Base-by-base conservation (phyloP, 106 monocot genomes). In the Allium cepa region DNA sequence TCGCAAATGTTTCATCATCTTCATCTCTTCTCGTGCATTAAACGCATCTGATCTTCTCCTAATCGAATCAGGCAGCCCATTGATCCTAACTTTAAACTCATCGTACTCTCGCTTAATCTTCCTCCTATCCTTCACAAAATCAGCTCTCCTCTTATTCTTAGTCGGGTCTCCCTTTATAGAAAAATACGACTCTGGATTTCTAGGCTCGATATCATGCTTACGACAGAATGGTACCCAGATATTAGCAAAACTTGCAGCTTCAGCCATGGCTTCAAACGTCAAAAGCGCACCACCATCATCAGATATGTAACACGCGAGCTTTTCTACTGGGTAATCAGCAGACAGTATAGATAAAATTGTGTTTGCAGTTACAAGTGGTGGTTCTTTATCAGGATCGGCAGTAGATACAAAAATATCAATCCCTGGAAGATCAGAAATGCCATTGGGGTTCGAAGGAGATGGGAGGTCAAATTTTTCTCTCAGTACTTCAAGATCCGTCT, bases 81-180 rank as follows among this genome's bases (percentile, higher is more conserved):
- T 88, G 51, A 84, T 84, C 68, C 88, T 75, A 5, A 88, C 88
- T 75, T 88, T 88, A 63, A 88, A 88, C 75, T 88, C 88, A 51
- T 88, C 88, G 55, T 88, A 88, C 81, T 88, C 83, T n/a, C 88
- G 59, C 78, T 83, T 88, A 8, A 88, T 81, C 81, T 81, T 79
- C 63, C 88, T 62, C 59, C 88, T 63, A 59, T 88, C 88, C 76
- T 88, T 88, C 46, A 88, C 88, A 51, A 88, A 88, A 59, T 88
- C 88, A 22, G 75, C 67, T 27, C 83, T 51, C 76, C 80, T 75
- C 73, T 88, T 88, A 67, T 88, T 88, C 83, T 81, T 88, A 17
- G 88, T 88, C 0, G 88, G 88, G 53, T 88, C 88, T 1, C 83
- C 83, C 69, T 79, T 88, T 13, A 81, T 15, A 22, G 48, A 46